Evolutionary conservation across 495 filamentous ascomycete genomes (phyloP), one percentile per base, ranked within the genome.

Genomic region (Elasticomyces elasticus): DNA sequence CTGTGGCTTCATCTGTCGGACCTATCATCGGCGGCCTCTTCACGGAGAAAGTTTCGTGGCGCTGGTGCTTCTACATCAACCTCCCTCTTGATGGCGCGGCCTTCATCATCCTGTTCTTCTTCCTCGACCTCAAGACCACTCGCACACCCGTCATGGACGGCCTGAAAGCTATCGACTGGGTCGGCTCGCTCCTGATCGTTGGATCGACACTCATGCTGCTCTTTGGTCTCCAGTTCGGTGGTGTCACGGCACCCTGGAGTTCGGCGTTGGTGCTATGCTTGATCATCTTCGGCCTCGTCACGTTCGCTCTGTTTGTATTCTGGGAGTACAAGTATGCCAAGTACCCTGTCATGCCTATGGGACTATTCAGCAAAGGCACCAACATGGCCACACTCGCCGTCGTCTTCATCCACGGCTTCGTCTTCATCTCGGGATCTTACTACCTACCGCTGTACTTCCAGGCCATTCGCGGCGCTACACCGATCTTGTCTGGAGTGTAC

Each of bases 121-220:
- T 88, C 66, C 72, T 94, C 20, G 78, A 85, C 59, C 73, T 94
- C 37, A 77, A 92, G 60, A 87, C 84, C 25, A 85, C 87, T 0
- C 79, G 79, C 54, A 90, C 87, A 0, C 78, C 83, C 0, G 69
- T 95, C 28, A 49, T 72, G 1, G 76, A 81, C 30, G 89, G 89
- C 1, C 66, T 94, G 5, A 80, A 78, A 48, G 80, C 81, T 7
- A 83, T 91, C 30, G 87, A 94, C 67, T 90, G 85, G 85, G 58
- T 78, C 9, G 87, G 87, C 2, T 64, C 76, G 0, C 50, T 87
- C 28, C 72, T 79, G 9, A 79, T 91, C 53, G 75, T 90, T 30
- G 82, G 81, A n/a, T 85, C 79, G 10, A 87, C 86, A 0, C 69
- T 92, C 30, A 89, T 94, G 80, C 75, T 94, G 61, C 75, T 94